A percentile compares a stretch with the other conserved stretches of the same genome.
These are phyloP conservation scores for Trichophyton mentagrophytes DNA, from an alignment of 2,329 filamentous ascomycete species.

Conservation along the genomic window DNA sequence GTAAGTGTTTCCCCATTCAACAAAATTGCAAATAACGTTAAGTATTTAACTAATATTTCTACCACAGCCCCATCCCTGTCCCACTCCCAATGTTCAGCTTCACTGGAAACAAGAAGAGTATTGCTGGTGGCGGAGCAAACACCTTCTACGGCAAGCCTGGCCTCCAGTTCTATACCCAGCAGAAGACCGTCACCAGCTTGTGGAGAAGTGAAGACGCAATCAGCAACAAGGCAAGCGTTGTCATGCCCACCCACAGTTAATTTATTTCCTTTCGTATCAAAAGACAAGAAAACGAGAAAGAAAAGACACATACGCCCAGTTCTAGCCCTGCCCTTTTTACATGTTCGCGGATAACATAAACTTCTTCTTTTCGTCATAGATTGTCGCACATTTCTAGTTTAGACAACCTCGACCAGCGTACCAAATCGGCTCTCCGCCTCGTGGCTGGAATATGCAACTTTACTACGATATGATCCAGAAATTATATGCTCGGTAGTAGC, in stretches of 20 bases:
- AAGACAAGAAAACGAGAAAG: not conserved
- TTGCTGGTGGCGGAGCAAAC: constrained; percentile 81
- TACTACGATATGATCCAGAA: not conserved
- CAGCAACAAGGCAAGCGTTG: constrained; percentile 68
- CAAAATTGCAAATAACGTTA: not conserved
- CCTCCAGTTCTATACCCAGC: constrained; percentile 88
- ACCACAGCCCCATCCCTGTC: constrained; percentile 43
- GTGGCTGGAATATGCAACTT: not conserved
- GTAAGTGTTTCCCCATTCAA: constrained; percentile 5
- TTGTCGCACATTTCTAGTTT: not conserved
- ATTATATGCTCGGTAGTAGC: not conserved
- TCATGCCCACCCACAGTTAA: constrained; percentile 61
- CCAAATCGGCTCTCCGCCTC: not conserved
- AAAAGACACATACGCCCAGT: not conserved
- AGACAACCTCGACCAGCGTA: constrained; percentile 2
- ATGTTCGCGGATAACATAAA: constrained; percentile 4
- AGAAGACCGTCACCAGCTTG: constrained; percentile 90
- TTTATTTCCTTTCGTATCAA: not conserved
- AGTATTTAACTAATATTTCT: not conserved
- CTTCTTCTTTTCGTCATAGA: not conserved
- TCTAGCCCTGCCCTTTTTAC: not conserved
- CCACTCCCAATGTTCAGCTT: constrained; percentile 51
- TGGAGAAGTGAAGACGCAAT: constrained; percentile 82
- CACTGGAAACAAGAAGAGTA: constrained; percentile 69
- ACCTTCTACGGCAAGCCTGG: constrained; percentile 94